These are phyloP conservation scores for Globisporangium cederbergense DNA, from an alignment of 352 stramenopile genomes.

Conservation along the genomic window DNA sequence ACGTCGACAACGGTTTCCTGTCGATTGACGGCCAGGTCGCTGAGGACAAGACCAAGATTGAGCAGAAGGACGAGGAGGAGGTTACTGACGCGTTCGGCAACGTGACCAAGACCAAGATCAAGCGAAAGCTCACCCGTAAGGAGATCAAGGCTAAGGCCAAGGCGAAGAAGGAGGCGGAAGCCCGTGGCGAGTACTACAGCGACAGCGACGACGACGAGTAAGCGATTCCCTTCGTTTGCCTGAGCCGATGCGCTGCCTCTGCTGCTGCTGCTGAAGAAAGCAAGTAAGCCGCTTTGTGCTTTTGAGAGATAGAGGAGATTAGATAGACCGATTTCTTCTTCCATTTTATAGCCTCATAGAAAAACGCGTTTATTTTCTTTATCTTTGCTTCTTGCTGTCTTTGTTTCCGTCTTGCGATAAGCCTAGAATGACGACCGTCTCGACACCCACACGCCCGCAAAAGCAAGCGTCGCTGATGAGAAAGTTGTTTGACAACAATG, in stretches of 20 bases:
- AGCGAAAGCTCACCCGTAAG: constrained; percentile 89
- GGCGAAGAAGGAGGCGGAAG: constrained; percentile 86
- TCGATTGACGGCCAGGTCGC: constrained; percentile 78
- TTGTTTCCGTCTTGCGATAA: too few relatives aligned
- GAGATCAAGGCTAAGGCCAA: constrained; percentile 87
- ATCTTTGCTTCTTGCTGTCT: too few relatives aligned
- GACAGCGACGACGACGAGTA: constrained; percentile 79
- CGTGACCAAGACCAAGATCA: constrained; percentile 84
- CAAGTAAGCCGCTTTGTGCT: constrained; percentile 13
- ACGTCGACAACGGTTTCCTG: constrained; percentile 88
- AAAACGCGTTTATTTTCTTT: constrained; percentile 3
- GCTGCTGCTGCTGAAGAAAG: too few relatives aligned
- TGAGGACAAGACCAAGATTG: constrained; percentile 90
- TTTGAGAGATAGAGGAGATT: constrained; percentile 8
- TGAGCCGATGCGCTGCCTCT: not conserved
- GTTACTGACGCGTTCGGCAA: constrained; percentile 81
- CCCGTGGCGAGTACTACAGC: constrained; percentile 78
- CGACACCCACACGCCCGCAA: too few relatives aligned
- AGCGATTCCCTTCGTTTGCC: constrained; percentile 17
- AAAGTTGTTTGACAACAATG: too few relatives aligned
- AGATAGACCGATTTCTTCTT: not conserved
- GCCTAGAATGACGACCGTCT: too few relatives aligned
- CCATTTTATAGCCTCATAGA: too few relatives aligned
- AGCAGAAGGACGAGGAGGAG: constrained; percentile 89
- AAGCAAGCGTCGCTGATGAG: too few relatives aligned